phyloP scores from a whole-genome alignment of 805 yeast genomes.

The Sugiyamaella smithiae region DNA sequence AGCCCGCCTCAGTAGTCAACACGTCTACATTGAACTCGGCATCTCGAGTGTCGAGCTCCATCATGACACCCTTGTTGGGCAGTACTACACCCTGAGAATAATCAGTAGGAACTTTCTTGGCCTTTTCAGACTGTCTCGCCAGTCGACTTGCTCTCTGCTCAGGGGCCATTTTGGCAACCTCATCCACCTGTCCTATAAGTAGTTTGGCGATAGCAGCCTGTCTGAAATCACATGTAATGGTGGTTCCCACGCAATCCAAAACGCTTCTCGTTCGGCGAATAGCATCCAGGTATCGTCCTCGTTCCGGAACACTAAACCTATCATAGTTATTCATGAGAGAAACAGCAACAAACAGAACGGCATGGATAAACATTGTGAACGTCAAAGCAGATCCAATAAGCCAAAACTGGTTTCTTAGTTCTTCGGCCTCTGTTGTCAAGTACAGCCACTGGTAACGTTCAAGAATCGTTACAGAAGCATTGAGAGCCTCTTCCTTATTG shows the following conservation, averaged over 20 bases:
- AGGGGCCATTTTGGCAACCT: slow-evolving; percentile 16
- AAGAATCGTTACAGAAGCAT: slow-evolving; percentile 20
- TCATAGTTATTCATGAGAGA: slow-evolving; percentile 20
- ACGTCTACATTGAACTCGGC: slow-evolving; percentile 15
- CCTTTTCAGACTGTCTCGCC: not conserved
- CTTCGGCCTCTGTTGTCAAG: slow-evolving; percentile 10
- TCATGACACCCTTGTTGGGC: slow-evolving; percentile 11
- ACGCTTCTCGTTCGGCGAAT: slow-evolving; percentile 13
- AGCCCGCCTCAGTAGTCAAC: slow-evolving; percentile 6
- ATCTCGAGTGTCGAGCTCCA: slow-evolving; percentile 21
- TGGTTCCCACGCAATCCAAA: slow-evolving; percentile 12
- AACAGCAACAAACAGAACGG: slow-evolving; percentile 19
- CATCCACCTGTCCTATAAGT: slow-evolving; percentile 19
- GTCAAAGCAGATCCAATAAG: slow-evolving; percentile 13
- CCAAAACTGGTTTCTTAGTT: slow-evolving; percentile 17
- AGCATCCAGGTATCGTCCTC: slow-evolving; percentile 12
- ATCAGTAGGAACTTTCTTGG: not conserved
- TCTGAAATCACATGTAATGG: slow-evolving; percentile 14
- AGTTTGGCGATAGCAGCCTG: slow-evolving; percentile 19
- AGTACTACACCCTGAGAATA: not conserved
- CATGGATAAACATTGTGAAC: slow-evolving; percentile 21
- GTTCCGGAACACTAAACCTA: slow-evolving; percentile 10
- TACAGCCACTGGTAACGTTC: slow-evolving; percentile 23
- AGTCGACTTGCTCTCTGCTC: slow-evolving; percentile 10
- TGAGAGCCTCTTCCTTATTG: slow-evolving; percentile 16